phyloP scores from a whole-genome alignment of 2,329 filamentous ascomycete genomes.

The Juglanconis oblonga region DNA sequence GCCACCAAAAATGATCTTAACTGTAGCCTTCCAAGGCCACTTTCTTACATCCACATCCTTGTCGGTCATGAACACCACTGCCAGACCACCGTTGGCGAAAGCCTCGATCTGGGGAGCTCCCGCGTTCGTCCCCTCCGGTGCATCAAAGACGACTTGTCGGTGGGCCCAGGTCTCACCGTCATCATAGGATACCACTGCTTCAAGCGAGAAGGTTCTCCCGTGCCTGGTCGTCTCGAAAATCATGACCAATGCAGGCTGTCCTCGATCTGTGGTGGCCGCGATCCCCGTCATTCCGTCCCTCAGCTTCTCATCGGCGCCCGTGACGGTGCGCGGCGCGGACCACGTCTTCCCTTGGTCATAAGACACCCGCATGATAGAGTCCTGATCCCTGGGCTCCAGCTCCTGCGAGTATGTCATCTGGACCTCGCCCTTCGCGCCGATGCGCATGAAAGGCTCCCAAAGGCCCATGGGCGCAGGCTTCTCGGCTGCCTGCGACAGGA shows the following conservation, averaged over 20 bases:
- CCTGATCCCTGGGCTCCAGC: constrained; percentile 42
- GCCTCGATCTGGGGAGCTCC: constrained; percentile 44
- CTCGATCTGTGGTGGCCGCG: constrained; percentile 30
- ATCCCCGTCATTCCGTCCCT: constrained; percentile 46
- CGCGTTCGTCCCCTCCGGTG: constrained; percentile 30
- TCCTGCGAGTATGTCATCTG: constrained; percentile 46
- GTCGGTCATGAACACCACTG: constrained; percentile 45
- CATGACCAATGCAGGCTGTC: constrained; percentile 37
- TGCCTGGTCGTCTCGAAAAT: constrained; percentile 43
- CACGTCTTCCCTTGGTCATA: constrained; percentile 40
- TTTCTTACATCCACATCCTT: constrained; percentile 33
- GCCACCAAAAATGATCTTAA: constrained; percentile 36
- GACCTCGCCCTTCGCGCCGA: constrained; percentile 27
- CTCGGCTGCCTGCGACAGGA: constrained; percentile 41
- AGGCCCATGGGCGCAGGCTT: constrained; percentile 32
- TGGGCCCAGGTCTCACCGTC: constrained; percentile 37
- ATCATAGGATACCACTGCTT: constrained; percentile 43
- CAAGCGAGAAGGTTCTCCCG: constrained; percentile 37
- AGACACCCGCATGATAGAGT: constrained; percentile 46
- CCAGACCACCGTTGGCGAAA: constrained; percentile 36
- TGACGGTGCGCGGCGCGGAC: constrained; percentile 36
- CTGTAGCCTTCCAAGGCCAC: constrained; percentile 38
- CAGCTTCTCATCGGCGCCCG: constrained; percentile 31
- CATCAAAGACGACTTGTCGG: constrained; percentile 39
- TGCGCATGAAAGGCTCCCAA: constrained; percentile 50